Conservation (phyloP, 148 eudicot genomes). For the Euryodendron excelsum region DNA sequence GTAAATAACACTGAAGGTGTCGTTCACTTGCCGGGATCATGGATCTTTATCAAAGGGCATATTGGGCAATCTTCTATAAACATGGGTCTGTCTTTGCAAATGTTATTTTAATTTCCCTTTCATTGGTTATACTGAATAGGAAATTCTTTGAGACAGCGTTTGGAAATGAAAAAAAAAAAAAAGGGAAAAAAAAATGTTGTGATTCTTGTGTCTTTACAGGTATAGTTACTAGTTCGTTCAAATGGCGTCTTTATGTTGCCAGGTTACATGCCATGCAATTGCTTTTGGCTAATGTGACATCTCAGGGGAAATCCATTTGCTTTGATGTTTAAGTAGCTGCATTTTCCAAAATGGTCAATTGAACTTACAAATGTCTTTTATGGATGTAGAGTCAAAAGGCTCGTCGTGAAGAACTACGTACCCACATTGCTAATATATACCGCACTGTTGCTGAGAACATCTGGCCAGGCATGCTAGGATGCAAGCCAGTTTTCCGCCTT, state of each 20-base stretch:
- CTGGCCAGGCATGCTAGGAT: slow-evolving; percentile 96
- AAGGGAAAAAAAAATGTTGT: not conserved
- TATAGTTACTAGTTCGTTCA: not conserved
- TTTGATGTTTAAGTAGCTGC: not conserved
- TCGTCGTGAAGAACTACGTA: slow-evolving; percentile 94
- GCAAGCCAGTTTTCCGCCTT: slow-evolving; percentile 88
- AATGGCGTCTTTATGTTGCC: not conserved
- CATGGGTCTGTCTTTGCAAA: not conserved
- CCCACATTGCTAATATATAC: slow-evolving; percentile 83
- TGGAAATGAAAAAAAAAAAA: not conserved
- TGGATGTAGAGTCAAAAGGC: slow-evolving; percentile 81
- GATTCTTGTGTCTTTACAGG: not conserved
- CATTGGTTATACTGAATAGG: not conserved
- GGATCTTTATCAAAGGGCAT: not conserved
- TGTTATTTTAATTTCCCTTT: not conserved
- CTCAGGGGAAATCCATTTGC: not conserved
- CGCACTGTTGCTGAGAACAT: slow-evolving; percentile 90
- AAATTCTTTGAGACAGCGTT: not conserved
- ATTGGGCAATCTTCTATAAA: not conserved
- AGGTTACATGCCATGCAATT: not conserved
- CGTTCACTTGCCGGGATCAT: not conserved
- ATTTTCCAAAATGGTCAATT: not conserved
- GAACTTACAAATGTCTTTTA: slow-evolving; percentile 14
- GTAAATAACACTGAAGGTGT: not conserved
- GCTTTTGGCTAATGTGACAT: not conserved